These are phyloP conservation scores for Barnettozyma siamensis DNA, from an alignment of 805 yeast genomes.

Conservation along the genomic window DNA sequence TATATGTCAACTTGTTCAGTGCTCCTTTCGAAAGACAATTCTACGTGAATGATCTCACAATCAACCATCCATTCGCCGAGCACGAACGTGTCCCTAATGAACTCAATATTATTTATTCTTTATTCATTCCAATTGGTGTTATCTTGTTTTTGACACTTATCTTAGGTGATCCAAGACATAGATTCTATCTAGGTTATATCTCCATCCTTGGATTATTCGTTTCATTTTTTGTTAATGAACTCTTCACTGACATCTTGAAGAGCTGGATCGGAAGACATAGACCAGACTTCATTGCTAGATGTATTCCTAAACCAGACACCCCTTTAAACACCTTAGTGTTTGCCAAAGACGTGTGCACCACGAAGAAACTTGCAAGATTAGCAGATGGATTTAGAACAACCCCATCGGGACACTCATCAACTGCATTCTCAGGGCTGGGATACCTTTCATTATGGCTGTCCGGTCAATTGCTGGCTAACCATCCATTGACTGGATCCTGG, in stretches of 20 bases:
- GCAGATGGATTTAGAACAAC: constrained; percentile 77
- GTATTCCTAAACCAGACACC: constrained; percentile 59
- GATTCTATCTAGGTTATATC: constrained; percentile 53
- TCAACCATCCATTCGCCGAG: constrained; percentile 77
- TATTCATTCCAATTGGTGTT: constrained; percentile 41
- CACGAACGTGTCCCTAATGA: constrained; percentile 61
- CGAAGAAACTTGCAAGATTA: constrained; percentile 36
- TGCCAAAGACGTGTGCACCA: constrained; percentile 65
- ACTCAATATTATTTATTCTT: constrained; percentile 49
- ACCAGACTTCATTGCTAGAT: constrained; percentile 88
- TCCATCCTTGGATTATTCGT: constrained; percentile 63
- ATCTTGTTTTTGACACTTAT: constrained; percentile 31
- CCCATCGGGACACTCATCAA: constrained; percentile 76
- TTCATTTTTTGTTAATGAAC: constrained; percentile 52
- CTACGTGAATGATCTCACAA: constrained; percentile 63
- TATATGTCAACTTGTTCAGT: constrained; percentile 28
- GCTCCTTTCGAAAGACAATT: constrained; percentile 79
- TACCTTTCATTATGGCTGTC: constrained; percentile 58
- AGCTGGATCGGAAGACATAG: constrained; percentile 85
- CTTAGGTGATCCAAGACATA: constrained; percentile 42
- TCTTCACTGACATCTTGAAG: constrained; percentile 69
- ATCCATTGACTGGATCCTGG: constrained; percentile 54
- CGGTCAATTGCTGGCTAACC: constrained; percentile 55
- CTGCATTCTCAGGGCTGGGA: constrained; percentile 63
- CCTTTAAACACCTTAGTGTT: constrained; percentile 48